Evolutionary conservation across 1,284 basidiomycete genomes (phyloP).

Genomic region (Cutaneotrichosporon curvatum): DNA sequence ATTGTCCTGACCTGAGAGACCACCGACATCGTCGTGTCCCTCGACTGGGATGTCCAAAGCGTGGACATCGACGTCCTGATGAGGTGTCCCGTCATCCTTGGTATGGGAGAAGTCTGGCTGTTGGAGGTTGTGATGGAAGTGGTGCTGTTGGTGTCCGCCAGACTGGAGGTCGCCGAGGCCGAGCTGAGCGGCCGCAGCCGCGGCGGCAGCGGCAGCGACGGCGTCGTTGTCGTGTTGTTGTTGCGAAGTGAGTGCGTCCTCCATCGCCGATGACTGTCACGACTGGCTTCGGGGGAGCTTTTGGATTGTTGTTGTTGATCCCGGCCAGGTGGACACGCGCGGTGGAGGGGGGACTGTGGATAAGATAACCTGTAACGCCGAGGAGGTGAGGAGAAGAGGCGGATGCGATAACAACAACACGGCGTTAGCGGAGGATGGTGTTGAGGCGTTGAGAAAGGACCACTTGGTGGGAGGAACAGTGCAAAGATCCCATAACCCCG

Average conservation of each 20-base stretch:
- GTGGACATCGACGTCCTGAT: constrained; percentile 16
- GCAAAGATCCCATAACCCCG: too few species aligned
- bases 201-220: constrained; percentile 34
- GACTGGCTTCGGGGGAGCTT: too few species aligned
- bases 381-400: neutral
- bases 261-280: constrained; percentile 18
- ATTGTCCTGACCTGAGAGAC: constrained; percentile 11
- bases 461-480: too few species aligned
- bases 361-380: constrained; percentile 16
- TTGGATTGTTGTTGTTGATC: constrained; percentile 2
- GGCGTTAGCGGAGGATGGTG: neutral
- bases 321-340: constrained; percentile 1
- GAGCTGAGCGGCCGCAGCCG: constrained; percentile 31
- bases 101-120: constrained; percentile 35
- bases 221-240: constrained; percentile 35
- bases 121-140: constrained; percentile 34
- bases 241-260: constrained; percentile 23
- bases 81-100: constrained; percentile 17
- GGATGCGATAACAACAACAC: neutral
- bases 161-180: constrained; percentile 21
- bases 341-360: neutral
- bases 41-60: constrained; percentile 18
- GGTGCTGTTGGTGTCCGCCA: constrained; percentile 11
- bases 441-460: too few species aligned
- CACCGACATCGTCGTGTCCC: constrained; percentile 9